These are phyloP conservation scores for Melanomma pulvis-pyrius DNA, from an alignment of 495 filamentous ascomycete genomes.

Conservation along the genomic window DNA sequence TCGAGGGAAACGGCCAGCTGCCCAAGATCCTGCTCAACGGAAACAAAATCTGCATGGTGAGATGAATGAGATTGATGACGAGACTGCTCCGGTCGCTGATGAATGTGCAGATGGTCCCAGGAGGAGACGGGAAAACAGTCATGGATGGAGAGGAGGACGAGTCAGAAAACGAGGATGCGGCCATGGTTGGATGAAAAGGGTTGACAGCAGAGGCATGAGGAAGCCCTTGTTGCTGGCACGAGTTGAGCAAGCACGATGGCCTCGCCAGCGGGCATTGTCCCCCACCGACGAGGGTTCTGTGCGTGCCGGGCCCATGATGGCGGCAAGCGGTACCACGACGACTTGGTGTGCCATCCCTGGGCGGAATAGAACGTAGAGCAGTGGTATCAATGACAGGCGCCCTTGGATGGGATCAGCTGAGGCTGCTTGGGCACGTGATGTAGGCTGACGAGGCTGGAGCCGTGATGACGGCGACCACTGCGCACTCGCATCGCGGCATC, in stretches of 20 bases:
- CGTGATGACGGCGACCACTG: too few species aligned
- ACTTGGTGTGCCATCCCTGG: neutral
- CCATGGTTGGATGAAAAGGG: neutral
- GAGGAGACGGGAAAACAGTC: slow-evolving; percentile 65
- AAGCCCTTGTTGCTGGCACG: neutral
- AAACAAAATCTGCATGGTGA: slow-evolving; percentile 98
- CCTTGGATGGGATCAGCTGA: too few species aligned
- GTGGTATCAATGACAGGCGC: too few species aligned
- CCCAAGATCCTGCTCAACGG: slow-evolving; percentile 96
- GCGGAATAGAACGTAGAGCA: neutral
- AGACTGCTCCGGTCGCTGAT: neutral
- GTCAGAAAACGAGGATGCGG: neutral
- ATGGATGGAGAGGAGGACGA: slow-evolving; percentile 1
- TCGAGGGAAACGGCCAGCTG: slow-evolving; percentile 80
- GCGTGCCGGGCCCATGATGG: neutral
- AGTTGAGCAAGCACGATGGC: neutral
- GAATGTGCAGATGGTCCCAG: slow-evolving; percentile 72
- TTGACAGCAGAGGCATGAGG: neutral
- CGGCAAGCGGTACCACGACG: neutral
- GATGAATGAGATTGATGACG: neutral
- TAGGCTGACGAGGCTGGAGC: too few species aligned
- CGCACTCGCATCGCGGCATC: too few species aligned
- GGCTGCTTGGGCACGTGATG: too few species aligned
- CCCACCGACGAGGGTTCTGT: neutral
- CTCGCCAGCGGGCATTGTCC: neutral